Percentiles rank a stretch among this genome's conserved stretches.
phyloP scores from a whole-genome alignment of 73 alveolate genomes.

The Tetrahymena thermophila region DNA sequence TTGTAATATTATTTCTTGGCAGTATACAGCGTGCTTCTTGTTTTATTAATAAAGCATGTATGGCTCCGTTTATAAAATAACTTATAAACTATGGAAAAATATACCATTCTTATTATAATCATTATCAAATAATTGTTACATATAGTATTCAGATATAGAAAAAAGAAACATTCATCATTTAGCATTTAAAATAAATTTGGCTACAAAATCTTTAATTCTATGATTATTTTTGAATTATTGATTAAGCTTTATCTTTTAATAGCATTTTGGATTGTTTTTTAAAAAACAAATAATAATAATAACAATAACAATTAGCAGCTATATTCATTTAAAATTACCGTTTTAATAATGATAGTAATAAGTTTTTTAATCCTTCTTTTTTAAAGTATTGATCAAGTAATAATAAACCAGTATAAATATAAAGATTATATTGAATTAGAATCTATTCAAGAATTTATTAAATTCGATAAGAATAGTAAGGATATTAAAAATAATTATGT shows the following conservation, averaged over 20 bases:
- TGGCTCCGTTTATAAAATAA: not conserved
- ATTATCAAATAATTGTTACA: not conserved
- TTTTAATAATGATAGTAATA: not conserved
- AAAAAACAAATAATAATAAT: too few species aligned
- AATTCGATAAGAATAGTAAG: not conserved
- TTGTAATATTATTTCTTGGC: not conserved
- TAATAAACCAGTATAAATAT: too few species aligned
- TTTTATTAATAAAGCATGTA: not conserved
- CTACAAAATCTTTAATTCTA: not conserved
- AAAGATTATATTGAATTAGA: not conserved
- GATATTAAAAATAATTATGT: too few species aligned
- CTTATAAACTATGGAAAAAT: not conserved
- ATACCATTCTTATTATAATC: not conserved
- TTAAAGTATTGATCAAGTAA: not conserved
- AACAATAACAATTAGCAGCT: not conserved
- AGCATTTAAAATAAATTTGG: not conserved
- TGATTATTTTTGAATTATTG: not conserved
- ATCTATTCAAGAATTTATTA: not conserved
- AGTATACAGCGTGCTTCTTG: not conserved
- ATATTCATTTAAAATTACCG: not conserved
- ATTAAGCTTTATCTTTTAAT: not conserved
- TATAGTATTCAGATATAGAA: not conserved
- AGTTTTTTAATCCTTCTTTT: not conserved
- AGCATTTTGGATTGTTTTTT: not conserved
- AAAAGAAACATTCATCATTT: not conserved